Evolutionary conservation across 192 early-diverging fungal species (phyloP), one percentile per base, ranked within the genome.

Genomic region (Geranomyces michiganensis): DNA sequence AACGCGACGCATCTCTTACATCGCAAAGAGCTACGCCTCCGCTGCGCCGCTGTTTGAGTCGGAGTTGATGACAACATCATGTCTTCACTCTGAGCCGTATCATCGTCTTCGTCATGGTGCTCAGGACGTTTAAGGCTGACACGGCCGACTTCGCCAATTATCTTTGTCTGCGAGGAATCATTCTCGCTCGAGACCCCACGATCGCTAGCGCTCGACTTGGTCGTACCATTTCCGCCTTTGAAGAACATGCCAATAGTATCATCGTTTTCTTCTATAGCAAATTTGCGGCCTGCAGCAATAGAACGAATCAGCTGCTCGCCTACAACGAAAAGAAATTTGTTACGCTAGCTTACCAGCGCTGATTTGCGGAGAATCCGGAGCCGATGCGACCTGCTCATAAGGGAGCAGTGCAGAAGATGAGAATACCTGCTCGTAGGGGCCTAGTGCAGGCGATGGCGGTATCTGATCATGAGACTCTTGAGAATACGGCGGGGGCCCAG

Each of bases 161-260:
- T 64, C 3, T 64, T 41, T 41, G 44, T 64, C n/a, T 12, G 32
- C 6, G 41, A 9, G 15, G 32, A 31, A 13, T 43, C 41, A 21
- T 64, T 36, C 9, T 64, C 62, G 36, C 44, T 36, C 12, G 62
- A 64, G 10, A 41, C 32, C 7, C 41, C 62, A 27, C 15, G 51
- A 7, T 41, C 36, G 10, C 36, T 41, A 4, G 24, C 51, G 17
- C 7, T 17, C 24, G 3, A 17, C 6, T 60, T 27, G 58, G 12
- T 9, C 31, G 58, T 19, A 3, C 2, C 43, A 45, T 46, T 22
- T 22, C 12, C 12, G 8, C 62, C 62, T 46, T 46, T 46, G 62
- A 64, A 64, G 22, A 64, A 64, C 41, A n/a, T 41, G 62, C 62
- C 62, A 21, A 64, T 64, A 13, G 62, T 64, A 22, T 64, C 62